Percentiles rank a stretch among this genome's conserved stretches.
These are phyloP conservation scores for Boletellus emodensis DNA, from an alignment of 768 basidiomycete genomes.

Conservation along the genomic window DNA sequence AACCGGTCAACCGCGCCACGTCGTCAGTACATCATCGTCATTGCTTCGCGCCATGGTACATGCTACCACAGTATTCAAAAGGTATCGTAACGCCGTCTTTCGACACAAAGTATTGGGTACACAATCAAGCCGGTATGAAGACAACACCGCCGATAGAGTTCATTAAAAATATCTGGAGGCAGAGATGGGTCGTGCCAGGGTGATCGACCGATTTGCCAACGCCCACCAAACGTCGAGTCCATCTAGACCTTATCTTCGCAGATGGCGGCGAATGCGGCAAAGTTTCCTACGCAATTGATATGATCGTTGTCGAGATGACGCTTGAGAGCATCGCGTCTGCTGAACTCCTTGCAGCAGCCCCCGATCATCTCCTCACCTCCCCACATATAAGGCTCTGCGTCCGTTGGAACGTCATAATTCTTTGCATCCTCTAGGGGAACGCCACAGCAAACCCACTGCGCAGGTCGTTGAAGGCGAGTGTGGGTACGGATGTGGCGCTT, in stretches of 20 bases:
- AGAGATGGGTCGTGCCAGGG: background rate
- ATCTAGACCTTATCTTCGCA: slow-evolving; percentile 25
- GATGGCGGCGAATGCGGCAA: slow-evolving; percentile 26
- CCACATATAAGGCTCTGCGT: slow-evolving; percentile 26
- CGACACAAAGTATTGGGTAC: slow-evolving; percentile 8
- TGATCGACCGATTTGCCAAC: background rate
- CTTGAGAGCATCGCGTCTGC: slow-evolving; percentile 39
- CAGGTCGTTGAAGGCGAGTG: slow-evolving; percentile 33
- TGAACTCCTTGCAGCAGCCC: slow-evolving; percentile 37
- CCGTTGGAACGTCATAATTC: slow-evolving; percentile 17
- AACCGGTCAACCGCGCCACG: slow-evolving; percentile 4
- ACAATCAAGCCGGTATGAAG: slow-evolving; percentile 6
- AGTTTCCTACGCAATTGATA: slow-evolving; percentile 32
- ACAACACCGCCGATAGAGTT: slow-evolving; percentile 7
- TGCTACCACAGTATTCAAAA: slow-evolving; percentile 2
- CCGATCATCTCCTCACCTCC: slow-evolving; percentile 32
- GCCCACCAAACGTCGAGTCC: slow-evolving; percentile 5
- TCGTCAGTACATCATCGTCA: background rate
- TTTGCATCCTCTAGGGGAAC: slow-evolving; percentile 26
- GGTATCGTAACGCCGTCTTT: slow-evolving; percentile 13
- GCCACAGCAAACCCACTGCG: slow-evolving; percentile 39
- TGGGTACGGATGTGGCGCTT: slow-evolving; percentile 58
- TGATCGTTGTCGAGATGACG: slow-evolving; percentile 37
- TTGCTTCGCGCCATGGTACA: slow-evolving; percentile 16
- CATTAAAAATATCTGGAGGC: slow-evolving; percentile 10